These are phyloP conservation scores for Debaryomyces prosopidis DNA, from an alignment of 805 yeast genomes.

Conservation along the genomic window DNA sequence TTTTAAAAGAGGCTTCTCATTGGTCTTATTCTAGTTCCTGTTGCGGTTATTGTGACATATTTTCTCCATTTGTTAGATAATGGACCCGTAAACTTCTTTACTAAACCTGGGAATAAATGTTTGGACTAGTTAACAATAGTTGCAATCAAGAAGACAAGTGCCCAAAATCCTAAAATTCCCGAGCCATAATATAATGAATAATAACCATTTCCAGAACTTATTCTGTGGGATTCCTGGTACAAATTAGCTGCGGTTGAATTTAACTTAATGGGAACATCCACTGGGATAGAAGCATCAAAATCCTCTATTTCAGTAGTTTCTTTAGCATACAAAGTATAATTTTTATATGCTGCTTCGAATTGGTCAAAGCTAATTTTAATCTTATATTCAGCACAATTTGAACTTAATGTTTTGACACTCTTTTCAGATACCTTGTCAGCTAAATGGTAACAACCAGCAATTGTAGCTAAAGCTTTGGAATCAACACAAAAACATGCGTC, in stretches of 20 bases:
- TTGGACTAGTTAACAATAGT: slow-evolving; percentile 44
- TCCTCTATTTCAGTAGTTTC: slow-evolving; percentile 17
- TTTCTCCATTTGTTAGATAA: slow-evolving; percentile 22
- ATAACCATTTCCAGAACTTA: slow-evolving; percentile 21
- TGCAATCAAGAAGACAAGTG: slow-evolving; percentile 40
- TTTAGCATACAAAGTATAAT: slow-evolving; percentile 16
- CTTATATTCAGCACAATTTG: slow-evolving; percentile 20
- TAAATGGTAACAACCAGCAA: slow-evolving; percentile 26
- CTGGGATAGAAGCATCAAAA: slow-evolving; percentile 19
- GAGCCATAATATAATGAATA: slow-evolving; percentile 30
- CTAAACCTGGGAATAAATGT: slow-evolving; percentile 38
- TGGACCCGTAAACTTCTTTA: slow-evolving; percentile 28
- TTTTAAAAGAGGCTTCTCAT: slow-evolving; percentile 15
- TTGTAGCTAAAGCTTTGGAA: slow-evolving; percentile 27
- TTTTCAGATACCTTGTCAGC: slow-evolving; percentile 9
- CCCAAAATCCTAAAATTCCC: slow-evolving; percentile 52
- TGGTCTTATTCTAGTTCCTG: slow-evolving; percentile 18
- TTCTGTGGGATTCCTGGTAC: slow-evolving; percentile 12
- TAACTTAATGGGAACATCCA: slow-evolving; percentile 27
- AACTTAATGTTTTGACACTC: slow-evolving; percentile 9
- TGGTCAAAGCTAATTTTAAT: slow-evolving; percentile 20
- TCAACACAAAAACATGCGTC: slow-evolving; percentile 24
- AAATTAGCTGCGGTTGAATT: slow-evolving; percentile 11
- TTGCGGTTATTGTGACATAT: slow-evolving; percentile 21
- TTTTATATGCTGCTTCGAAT: slow-evolving; percentile 11